Percentiles rank a stretch among this genome's conserved stretches.
phyloP scores from a whole-genome alignment of 2,329 filamentous ascomycete species.

The Colletotrichum trifolii region DNA sequence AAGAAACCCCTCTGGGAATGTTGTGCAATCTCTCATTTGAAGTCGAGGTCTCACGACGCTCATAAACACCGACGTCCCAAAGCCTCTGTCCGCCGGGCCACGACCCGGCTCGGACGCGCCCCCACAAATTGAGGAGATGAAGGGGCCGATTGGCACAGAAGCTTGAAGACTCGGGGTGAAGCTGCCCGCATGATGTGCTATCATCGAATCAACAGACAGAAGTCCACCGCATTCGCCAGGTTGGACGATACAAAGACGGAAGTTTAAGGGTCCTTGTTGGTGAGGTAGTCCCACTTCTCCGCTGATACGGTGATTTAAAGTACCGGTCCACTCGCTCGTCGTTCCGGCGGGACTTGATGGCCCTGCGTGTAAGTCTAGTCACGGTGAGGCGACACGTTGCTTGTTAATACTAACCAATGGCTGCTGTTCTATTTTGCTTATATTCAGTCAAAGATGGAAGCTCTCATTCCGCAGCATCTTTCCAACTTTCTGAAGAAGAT shows the following conservation, averaged over 20 bases:
- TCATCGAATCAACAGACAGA: constrained; percentile 17
- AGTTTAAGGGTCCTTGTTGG: background rate
- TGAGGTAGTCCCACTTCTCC: background rate
- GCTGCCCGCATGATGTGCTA: background rate
- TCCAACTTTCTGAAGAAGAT: too few species aligned
- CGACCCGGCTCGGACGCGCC: constrained; percentile 3
- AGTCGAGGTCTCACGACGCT: constrained; percentile 1
- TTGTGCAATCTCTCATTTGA: background rate
- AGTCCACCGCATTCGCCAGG: background rate
- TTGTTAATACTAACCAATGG: background rate
- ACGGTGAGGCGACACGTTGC: too few species aligned
- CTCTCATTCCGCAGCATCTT: background rate
- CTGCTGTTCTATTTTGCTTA: background rate
- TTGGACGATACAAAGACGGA: constrained; percentile 5
- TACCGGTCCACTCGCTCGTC: background rate
- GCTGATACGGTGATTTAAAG: constrained; percentile 11
- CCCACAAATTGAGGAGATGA: constrained; percentile 31
- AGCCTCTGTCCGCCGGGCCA: constrained; percentile 4
- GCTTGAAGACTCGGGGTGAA: constrained; percentile 1
- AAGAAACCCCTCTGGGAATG: background rate
- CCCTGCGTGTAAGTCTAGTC: constrained; percentile 10
- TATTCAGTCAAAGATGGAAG: background rate
- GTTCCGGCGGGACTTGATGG: constrained; percentile 1
- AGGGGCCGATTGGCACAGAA: constrained; percentile 10
- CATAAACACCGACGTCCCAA: background rate